Evolutionary conservation across 2,329 filamentous ascomycete species (phyloP).

Genomic region (Gremmenia infestans): DNA sequence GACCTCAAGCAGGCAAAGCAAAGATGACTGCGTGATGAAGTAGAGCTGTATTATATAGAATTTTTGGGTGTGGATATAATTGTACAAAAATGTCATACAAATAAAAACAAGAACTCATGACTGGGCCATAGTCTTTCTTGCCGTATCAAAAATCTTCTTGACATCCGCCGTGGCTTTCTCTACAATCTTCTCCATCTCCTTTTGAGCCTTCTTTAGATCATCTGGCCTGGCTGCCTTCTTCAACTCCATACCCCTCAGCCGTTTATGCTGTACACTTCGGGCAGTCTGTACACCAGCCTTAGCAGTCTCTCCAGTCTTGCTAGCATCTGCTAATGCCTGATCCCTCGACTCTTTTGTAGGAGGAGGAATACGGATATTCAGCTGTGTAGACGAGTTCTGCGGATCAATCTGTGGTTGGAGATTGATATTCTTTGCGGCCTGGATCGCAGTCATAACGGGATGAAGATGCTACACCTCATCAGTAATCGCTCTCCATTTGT

Average conservation of each 20-base stretch:
- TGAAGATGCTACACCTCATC: conserved; percentile 44
- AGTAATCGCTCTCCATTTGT: background rate
- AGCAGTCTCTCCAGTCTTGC: conserved; percentile 31
- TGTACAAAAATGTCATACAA: conserved; percentile 16
- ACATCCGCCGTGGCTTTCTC: conserved; percentile 31
- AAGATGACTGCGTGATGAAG: background rate
- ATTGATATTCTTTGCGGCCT: conserved; percentile 42
- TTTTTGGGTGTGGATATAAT: conserved; percentile 12
- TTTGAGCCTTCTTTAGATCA: conserved; percentile 36
- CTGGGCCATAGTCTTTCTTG: conserved; percentile 33
- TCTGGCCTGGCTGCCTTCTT: conserved; percentile 32
- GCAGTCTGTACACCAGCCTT: conserved; percentile 27
- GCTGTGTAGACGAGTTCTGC: conserved; percentile 41
- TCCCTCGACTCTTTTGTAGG: conserved; percentile 52
- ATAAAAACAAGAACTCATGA: conserved; percentile 14
- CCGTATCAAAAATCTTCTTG: conserved; percentile 34
- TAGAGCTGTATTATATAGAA: conserved; percentile 8
- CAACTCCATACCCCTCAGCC: conserved; percentile 31
- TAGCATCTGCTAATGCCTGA: conserved; percentile 26
- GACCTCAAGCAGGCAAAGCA: background rate
- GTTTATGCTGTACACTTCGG: conserved; percentile 34
- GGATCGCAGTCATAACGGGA: conserved; percentile 47
- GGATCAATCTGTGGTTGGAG: conserved; percentile 45
- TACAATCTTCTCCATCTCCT: conserved; percentile 35
- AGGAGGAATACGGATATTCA: conserved; percentile 51